Percentiles rank a stretch among this genome's conserved stretches.
These are phyloP conservation scores for Creolimax fragrantissima DNA, from an alignment of 78 protist genomes.

Conservation along the genomic window DNA sequence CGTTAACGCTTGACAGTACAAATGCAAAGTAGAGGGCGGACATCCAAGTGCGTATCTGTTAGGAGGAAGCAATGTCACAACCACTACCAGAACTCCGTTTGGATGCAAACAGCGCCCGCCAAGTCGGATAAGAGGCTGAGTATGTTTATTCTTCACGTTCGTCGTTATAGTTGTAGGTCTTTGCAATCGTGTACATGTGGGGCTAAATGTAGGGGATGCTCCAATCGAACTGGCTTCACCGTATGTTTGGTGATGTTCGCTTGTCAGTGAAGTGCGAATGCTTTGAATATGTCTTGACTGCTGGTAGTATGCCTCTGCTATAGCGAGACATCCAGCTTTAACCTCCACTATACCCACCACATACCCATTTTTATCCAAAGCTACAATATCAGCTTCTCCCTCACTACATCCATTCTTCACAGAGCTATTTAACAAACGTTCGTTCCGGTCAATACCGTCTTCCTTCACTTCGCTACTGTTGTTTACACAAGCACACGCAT, in stretches of 20 bases:
- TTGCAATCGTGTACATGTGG: background rate
- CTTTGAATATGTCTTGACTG: background rate
- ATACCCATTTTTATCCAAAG: background rate
- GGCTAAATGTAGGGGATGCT: too few species aligned
- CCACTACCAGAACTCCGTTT: background rate
- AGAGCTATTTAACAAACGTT: too few species aligned
- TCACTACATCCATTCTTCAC: too few species aligned
- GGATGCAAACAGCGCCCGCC: background rate
- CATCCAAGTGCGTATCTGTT: background rate
- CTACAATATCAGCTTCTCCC: background rate
- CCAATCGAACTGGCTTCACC: too few species aligned
- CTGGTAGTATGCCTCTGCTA: background rate
- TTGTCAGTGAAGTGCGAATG: background rate
- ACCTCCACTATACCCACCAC: background rate
- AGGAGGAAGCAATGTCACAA: background rate
- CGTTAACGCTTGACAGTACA: background rate
- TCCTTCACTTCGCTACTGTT: too few species aligned
- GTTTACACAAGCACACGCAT: too few species aligned
- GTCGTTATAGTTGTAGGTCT: background rate
- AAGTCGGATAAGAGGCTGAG: background rate
- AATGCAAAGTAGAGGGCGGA: background rate
- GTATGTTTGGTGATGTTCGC: too few species aligned
- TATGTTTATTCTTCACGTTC: background rate
- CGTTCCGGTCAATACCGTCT: too few species aligned
- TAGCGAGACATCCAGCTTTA: background rate